These are phyloP conservation scores for Mucor saturninus DNA, from an alignment of 371 early-diverging fungal genomes.

Conservation along the genomic window DNA sequence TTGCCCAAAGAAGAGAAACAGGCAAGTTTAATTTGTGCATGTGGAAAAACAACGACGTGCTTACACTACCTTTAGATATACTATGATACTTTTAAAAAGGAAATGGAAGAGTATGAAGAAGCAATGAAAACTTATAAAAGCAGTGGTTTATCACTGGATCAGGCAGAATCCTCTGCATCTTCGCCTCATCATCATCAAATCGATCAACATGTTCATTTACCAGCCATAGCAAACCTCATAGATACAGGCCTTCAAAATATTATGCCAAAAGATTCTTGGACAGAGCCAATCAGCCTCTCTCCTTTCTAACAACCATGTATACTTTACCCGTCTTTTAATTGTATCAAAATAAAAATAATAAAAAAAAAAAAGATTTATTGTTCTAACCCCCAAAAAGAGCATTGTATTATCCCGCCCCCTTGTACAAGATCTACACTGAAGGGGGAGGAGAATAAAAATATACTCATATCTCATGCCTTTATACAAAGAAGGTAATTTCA, in stretches of 20 bases:
- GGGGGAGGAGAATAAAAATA: no score
- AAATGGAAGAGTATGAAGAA: constrained; percentile 54
- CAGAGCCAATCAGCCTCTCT: neutral
- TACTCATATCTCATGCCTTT: no score
- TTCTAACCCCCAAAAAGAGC: no score
- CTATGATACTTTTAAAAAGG: constrained; percentile 55
- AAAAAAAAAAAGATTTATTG: neutral
- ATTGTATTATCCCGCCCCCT: no score
- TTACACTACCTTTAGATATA: constrained; percentile 38
- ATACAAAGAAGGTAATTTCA: no score
- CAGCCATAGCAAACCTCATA: neutral
- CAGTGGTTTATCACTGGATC: neutral
- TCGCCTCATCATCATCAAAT: neutral
- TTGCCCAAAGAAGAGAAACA: constrained; percentile 56
- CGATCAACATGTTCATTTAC: neutral
- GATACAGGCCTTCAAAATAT: constrained; percentile 4
- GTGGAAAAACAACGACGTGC: neutral
- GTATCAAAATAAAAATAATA: neutral
- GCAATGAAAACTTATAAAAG: constrained; percentile 55
- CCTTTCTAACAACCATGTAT: neutral
- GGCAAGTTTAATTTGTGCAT: constrained; percentile 29
- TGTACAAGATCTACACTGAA: no score
- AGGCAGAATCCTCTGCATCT: constrained; percentile 5
- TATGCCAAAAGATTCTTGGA: constrained; percentile 1
- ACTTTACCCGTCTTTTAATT: neutral